Evolutionary conservation across 495 filamentous ascomycete species (phyloP).

Genomic region (Talaromyces ruber): DNA sequence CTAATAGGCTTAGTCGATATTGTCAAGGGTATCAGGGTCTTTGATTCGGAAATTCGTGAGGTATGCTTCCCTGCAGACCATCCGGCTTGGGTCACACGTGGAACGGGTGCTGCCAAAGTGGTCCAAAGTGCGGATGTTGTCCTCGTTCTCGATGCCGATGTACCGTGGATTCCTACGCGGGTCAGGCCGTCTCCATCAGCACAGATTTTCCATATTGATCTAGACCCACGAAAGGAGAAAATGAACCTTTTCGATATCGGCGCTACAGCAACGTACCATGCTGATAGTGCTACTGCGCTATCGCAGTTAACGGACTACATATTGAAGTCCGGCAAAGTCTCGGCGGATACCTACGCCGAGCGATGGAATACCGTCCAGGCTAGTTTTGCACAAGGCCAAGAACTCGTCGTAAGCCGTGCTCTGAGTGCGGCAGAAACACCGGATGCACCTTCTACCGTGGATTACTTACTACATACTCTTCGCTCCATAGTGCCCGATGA

Average conservation of each 20-base stretch:
- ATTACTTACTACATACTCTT: slow-evolving; percentile 12
- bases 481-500: slow-evolving; percentile 9
- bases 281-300: slow-evolving; percentile 10
- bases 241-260: slow-evolving; percentile 17
- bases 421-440: slow-evolving; percentile 7
- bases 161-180: slow-evolving; percentile 20
- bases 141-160: slow-evolving; percentile 20
- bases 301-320: slow-evolving; percentile 12
- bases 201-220: slow-evolving; percentile 19
- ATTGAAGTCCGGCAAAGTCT: background rate
- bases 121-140: slow-evolving; percentile 16
- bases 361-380: slow-evolving; percentile 7
- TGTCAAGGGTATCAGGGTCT: slow-evolving; percentile 12
- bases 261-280: slow-evolving; percentile 10
- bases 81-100: slow-evolving; percentile 12
- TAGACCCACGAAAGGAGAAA: slow-evolving; percentile 19
- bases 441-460: slow-evolving; percentile 9
- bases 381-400: slow-evolving; percentile 6
- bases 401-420: slow-evolving; percentile 10
- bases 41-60: slow-evolving; percentile 15
- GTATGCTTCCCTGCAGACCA: slow-evolving; percentile 17
- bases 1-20: slow-evolving; percentile 14
- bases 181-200: slow-evolving; percentile 13
- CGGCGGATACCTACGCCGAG: background rate
- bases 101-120: slow-evolving; percentile 13